Evolutionary conservation across 352 stramenopile species (phyloP).

Genomic region (Pythium coloratum): DNA sequence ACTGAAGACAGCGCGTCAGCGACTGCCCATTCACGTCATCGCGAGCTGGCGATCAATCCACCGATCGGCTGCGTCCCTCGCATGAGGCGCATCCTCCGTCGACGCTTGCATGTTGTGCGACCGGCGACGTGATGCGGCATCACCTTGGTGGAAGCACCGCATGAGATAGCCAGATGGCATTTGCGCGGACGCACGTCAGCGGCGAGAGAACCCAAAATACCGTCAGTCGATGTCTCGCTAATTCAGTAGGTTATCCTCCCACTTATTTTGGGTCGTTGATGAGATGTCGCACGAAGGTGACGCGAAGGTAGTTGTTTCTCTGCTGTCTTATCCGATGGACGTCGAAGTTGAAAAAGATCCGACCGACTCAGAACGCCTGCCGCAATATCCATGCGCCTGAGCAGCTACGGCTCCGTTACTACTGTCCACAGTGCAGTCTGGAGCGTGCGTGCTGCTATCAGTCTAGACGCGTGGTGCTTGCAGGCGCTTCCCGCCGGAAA

Average conservation of each 20-base stretch:
- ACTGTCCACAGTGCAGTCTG: neutral
- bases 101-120: neutral
- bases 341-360: neutral
- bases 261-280: neutral
- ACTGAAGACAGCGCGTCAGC: neutral
- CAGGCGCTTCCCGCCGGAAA: neutral
- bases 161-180: neutral
- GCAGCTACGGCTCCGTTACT: neutral
- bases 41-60: no score
- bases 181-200: neutral
- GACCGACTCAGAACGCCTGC: neutral
- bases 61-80: neutral
- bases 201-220: constrained; percentile 2
- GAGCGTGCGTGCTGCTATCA: neutral
- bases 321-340: neutral
- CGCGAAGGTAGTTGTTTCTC: constrained; percentile 1
- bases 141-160: neutral
- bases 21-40: neutral
- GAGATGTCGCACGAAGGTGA: constrained; percentile 1
- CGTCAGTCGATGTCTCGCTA: neutral
- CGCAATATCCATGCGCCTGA: no score
- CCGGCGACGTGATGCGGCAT: neutral
- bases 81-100: neutral
- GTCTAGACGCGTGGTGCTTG: neutral
- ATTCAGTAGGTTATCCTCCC: neutral